A percentile compares a stretch with the other conserved stretches of the same genome.
Evolutionary conservation across 352 stramenopile species (phyloP).

Genomic region (Achlya hypogyna): DNA sequence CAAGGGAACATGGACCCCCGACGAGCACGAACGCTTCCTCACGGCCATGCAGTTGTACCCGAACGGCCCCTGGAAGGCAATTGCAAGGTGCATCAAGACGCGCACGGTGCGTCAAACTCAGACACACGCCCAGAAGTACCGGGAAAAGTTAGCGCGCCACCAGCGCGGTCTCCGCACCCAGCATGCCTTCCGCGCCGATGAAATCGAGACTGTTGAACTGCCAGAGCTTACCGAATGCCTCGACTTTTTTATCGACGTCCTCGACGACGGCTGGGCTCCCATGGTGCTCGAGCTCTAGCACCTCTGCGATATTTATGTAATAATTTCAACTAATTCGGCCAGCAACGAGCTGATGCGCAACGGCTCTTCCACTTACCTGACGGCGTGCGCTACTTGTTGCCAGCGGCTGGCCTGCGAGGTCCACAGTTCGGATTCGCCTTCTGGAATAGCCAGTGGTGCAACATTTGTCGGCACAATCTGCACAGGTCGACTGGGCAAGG

Average conservation of each 20-base stretch:
- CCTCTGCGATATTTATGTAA: neutral
- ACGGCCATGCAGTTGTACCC: constrained; percentile 82
- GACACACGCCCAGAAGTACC: constrained; percentile 92
- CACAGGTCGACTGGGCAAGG: no score
- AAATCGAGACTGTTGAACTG: neutral
- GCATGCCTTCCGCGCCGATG: neutral
- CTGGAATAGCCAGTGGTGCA: no score
- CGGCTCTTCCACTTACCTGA: no score
- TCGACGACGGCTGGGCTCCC: neutral
- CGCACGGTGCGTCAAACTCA: constrained; percentile 90
- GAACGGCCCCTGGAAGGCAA: constrained; percentile 73
- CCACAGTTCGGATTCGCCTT: no score
- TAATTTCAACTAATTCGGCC: no score
- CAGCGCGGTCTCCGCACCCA: constrained; percentile 30
- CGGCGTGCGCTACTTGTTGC: no score
- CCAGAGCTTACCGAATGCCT: neutral
- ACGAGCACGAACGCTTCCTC: constrained; percentile 69
- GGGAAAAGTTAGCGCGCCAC: constrained; percentile 52
- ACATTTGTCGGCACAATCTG: no score
- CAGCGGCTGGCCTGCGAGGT: no score
- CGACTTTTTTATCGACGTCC: neutral
- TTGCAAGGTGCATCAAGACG: constrained; percentile 68
- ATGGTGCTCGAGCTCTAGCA: neutral
- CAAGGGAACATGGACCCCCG: constrained; percentile 20
- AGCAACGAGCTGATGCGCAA: no score